A percentile compares a stretch with the other conserved stretches of the same genome.
Evolutionary conservation across 371 early-diverging fungal species (phyloP).

Genomic region (Rhizomucor pusillus): DNA sequence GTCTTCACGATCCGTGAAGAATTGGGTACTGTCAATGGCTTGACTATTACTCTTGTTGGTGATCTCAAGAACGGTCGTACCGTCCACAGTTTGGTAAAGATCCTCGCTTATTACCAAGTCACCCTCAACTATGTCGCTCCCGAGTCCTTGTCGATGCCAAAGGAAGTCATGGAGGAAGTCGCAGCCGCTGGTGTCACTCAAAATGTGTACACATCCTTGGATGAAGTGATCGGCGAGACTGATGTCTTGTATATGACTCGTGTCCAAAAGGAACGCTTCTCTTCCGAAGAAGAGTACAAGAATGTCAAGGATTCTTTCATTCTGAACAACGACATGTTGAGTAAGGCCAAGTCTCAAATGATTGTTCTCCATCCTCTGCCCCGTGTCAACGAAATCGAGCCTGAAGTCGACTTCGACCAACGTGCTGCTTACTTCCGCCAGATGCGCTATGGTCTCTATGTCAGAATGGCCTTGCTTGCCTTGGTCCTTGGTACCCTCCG

Average conservation of each 20-base stretch:
- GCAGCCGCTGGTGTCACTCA: constrained; percentile 65
- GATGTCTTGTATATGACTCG: constrained; percentile 98
- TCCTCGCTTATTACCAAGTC: constrained; percentile 89
- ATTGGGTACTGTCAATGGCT: constrained; percentile 94
- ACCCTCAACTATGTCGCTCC: constrained; percentile 94
- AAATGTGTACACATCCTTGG: constrained; percentile 69
- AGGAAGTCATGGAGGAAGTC: constrained; percentile 77
- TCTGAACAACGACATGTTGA: constrained; percentile 82
- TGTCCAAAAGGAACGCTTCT: constrained; percentile 95
- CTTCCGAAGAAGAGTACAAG: constrained; percentile 75
- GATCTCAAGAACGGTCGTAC: constrained; percentile 97
- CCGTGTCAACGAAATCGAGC: constrained; percentile 92
- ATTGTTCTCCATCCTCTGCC: constrained; percentile 98
- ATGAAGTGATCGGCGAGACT: constrained; percentile 77
- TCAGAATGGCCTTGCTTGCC: constrained; percentile 95
- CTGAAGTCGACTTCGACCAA: constrained; percentile 95
- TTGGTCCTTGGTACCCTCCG: constrained; percentile 64
- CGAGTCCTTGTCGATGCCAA: constrained; percentile 80
- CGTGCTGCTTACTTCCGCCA: constrained; percentile 97
- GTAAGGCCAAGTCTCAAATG: constrained; percentile 91
- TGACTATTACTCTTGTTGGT: constrained; percentile 93
- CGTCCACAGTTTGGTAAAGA: constrained; percentile 91
- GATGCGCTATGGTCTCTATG: constrained; percentile 96
- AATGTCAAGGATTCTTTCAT: constrained; percentile 75
- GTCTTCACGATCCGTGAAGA: constrained; percentile 92